These are phyloP conservation scores for Lignosus rhinocerotis DNA, from an alignment of 1,284 basidiomycete genomes.

Conservation along the genomic window DNA sequence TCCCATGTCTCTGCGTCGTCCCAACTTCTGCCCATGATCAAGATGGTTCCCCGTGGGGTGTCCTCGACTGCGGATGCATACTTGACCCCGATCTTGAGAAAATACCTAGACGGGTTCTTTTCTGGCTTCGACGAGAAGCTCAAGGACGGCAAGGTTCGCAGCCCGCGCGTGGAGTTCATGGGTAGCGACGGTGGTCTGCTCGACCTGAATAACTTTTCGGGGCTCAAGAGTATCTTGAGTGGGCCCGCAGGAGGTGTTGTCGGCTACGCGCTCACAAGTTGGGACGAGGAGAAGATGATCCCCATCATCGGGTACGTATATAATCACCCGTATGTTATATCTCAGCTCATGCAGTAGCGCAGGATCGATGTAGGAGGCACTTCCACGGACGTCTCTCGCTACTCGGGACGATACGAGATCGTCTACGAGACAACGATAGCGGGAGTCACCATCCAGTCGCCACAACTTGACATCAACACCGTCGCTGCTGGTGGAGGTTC, in stretches of 20 bases:
- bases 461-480: constrained; percentile 88
- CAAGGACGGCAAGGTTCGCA: constrained; percentile 44
- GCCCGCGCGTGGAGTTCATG: constrained; percentile 82
- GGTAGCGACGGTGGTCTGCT: constrained; percentile 86
- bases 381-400: constrained; percentile 88
- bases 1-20: constrained; percentile 87
- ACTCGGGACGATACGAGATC: constrained; percentile 82
- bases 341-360: background rate
- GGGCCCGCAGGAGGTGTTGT: constrained; percentile 91
- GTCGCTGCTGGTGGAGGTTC: constrained; percentile 89
- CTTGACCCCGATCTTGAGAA: constrained; percentile 85
- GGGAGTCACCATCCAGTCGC: constrained; percentile 85
- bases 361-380: constrained; percentile 86
- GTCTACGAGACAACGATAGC: constrained; percentile 93
- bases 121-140: constrained; percentile 81
- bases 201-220: constrained; percentile 83
- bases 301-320: constrained; percentile 73
- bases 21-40: constrained; percentile 91
- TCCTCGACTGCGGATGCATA: constrained; percentile 97
- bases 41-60: constrained; percentile 90
- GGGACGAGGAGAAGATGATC: constrained; percentile 64
- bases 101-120: constrained; percentile 94
- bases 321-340: background rate
- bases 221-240: constrained; percentile 85
- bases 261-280: constrained; percentile 83